Evolutionary conservation across 2,329 filamentous ascomycete species (phyloP).

Genomic region (Fusarium equiseti): DNA sequence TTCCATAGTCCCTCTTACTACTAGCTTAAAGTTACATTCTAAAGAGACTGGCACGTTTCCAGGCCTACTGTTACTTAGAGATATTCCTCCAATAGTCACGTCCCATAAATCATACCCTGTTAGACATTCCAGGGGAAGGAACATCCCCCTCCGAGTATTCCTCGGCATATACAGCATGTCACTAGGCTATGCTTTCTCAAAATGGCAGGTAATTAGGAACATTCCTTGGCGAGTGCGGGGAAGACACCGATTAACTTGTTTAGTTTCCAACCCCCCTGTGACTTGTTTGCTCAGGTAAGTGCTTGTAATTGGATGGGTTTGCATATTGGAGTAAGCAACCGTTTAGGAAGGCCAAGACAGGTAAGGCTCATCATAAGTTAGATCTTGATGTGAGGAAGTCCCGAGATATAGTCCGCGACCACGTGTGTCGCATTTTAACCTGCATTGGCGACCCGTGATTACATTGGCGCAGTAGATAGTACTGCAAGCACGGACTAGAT

Average conservation of each 20-base stretch:
- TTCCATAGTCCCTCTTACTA: neutral
- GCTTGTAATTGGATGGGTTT: neutral
- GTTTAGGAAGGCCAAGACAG: neutral
- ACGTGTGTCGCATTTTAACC: neutral
- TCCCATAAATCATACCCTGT: neutral
- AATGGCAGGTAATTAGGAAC: neutral
- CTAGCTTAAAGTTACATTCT: rapidly evolving
- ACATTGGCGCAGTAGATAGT: neutral
- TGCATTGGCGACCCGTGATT: neutral
- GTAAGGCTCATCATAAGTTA: no score
- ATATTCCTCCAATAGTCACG: neutral
- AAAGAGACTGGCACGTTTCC: neutral
- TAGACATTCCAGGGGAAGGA: neutral
- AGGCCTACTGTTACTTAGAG: neutral
- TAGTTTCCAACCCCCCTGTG: neutral
- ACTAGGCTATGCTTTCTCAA: neutral
- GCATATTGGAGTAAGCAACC: neutral
- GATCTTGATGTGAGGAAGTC: neutral
- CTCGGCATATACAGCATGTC: neutral
- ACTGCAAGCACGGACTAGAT: neutral
- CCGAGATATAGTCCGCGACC: neutral
- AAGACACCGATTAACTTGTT: neutral
- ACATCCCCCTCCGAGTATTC: neutral
- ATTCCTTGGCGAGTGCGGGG: neutral
- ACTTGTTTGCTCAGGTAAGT: neutral